A percentile compares a stretch with the other conserved stretches of the same genome.
Evolutionary conservation across 768 basidiomycete genomes (phyloP).

Genomic region (Boletus subparvulus): DNA sequence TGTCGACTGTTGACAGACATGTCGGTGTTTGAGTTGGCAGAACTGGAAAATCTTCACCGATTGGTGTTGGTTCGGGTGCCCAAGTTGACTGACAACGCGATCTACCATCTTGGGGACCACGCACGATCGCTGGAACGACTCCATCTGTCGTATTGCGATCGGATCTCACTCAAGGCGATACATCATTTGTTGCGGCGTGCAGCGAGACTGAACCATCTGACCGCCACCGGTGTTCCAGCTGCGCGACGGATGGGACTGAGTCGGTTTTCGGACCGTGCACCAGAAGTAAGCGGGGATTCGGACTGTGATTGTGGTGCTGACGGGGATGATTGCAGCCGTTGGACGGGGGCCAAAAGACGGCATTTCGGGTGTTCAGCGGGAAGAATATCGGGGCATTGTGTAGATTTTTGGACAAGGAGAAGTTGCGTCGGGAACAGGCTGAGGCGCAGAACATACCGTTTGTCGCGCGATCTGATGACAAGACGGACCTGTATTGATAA

Average conservation of each 20-base stretch:
- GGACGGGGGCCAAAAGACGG: constrained; percentile 62
- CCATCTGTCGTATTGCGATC: constrained; percentile 84
- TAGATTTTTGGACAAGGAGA: constrained; percentile 71
- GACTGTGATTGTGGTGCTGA: constrained; percentile 1
- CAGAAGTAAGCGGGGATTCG: constrained; percentile 44
- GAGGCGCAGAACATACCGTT: constrained; percentile 63
- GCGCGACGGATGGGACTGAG: constrained; percentile 68
- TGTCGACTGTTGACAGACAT: constrained; percentile 84
- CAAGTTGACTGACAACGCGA: constrained; percentile 80
- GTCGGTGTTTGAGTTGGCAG: constrained; percentile 77
- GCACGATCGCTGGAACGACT: constrained; percentile 69
- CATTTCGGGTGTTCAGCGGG: constrained; percentile 80
- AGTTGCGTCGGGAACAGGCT: constrained; percentile 51
- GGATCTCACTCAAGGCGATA: constrained; percentile 72
- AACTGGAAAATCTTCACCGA: constrained; percentile 65
- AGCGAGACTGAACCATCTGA: constrained; percentile 66
- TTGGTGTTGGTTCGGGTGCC: constrained; percentile 80
- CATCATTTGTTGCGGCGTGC: constrained; percentile 66
- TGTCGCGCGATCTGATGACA: constrained; percentile 60
- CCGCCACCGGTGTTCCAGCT: constrained; percentile 75
- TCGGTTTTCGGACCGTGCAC: constrained; percentile 74
- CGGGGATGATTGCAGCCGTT: constrained; percentile 45
- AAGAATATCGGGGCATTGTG: constrained; percentile 61
- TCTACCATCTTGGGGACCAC: constrained; percentile 77
- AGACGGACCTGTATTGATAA: constrained; percentile 54